A percentile compares a stretch with the other conserved stretches of the same genome.
phyloP scores from a whole-genome alignment of 1,139 yeast species.

The Nakaseomyces nivariensis region DNA sequence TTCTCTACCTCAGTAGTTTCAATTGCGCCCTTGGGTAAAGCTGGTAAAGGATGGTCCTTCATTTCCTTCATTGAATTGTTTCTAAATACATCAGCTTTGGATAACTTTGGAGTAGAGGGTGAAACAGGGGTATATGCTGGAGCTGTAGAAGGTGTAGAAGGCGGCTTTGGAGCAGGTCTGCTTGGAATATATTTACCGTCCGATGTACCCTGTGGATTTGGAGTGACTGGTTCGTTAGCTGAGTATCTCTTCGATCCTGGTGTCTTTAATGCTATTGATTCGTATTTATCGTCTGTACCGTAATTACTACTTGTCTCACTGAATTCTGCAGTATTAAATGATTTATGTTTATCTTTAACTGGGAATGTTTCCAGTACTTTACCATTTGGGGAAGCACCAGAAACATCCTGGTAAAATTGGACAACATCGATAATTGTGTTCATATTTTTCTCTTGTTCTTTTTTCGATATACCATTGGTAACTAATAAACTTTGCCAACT shows the following conservation, averaged over 20 bases:
- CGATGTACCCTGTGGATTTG: background rate
- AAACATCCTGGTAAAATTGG: slow-evolving; percentile 67
- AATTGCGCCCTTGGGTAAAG: background rate
- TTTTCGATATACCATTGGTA: slow-evolving; percentile 77
- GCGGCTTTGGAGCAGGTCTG: slow-evolving; percentile 58
- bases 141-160: slow-evolving; percentile 21
- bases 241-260: background rate
- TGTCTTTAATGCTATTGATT: background rate
- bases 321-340: background rate
- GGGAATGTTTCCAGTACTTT: slow-evolving; percentile 69
- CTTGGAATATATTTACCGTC: slow-evolving; percentile 46
- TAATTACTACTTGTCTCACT: background rate
- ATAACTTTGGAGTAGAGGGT: slow-evolving; percentile 3
- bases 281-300: background rate
- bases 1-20: background rate
- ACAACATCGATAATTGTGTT: slow-evolving; percentile 92
- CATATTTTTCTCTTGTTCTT: slow-evolving; percentile 83
- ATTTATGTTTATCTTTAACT: background rate
- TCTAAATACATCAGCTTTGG: background rate
- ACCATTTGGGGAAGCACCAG: slow-evolving; percentile 50
- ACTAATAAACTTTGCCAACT: slow-evolving; percentile 82
- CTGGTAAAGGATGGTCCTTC: background rate
- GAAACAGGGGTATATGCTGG: slow-evolving; percentile 5
- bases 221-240: background rate
- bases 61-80: background rate